Evolutionary conservation across 2,329 filamentous ascomycete species (phyloP).

Genomic region (Neofusicoccum laricinum): DNA sequence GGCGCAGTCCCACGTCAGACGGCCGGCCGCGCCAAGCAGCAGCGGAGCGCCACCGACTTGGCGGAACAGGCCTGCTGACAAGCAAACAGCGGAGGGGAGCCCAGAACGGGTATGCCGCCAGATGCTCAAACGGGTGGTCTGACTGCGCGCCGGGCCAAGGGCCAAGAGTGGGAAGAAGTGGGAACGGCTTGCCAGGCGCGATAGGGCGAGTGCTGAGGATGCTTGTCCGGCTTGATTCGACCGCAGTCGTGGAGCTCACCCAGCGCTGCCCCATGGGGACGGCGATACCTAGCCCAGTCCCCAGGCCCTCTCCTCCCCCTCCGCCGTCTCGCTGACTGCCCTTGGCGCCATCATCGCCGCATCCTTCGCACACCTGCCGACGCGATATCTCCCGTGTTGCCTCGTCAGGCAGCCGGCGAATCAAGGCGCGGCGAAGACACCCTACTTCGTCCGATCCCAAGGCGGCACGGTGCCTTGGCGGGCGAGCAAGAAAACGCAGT

Average conservation of each 20-base stretch:
- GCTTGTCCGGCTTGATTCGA: constrained; percentile 14
- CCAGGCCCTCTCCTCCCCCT: background rate
- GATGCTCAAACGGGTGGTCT: background rate
- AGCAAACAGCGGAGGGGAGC: background rate
- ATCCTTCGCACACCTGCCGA: background rate
- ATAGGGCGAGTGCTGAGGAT: background rate
- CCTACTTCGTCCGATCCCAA: background rate
- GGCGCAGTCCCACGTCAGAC: background rate
- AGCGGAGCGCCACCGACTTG: constrained; percentile 13
- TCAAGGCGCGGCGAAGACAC: background rate
- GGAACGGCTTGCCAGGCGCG: constrained; percentile 9
- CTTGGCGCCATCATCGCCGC: constrained; percentile 1
- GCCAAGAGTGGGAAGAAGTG: constrained; percentile 12
- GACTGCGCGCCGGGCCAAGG: background rate
- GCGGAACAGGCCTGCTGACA: constrained; percentile 5
- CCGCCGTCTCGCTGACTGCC: background rate
- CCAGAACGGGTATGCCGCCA: background rate
- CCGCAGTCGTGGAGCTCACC: background rate
- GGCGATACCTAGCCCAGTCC: background rate
- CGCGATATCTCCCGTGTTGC: background rate
- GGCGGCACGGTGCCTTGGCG: constrained; percentile 4
- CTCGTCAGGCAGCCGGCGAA: background rate
- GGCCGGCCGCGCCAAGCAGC: background rate
- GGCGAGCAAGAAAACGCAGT: background rate
- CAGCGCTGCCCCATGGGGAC: background rate